phyloP scores from a whole-genome alignment of 2,329 filamentous ascomycete genomes.

The Aspergillus persii region DNA sequence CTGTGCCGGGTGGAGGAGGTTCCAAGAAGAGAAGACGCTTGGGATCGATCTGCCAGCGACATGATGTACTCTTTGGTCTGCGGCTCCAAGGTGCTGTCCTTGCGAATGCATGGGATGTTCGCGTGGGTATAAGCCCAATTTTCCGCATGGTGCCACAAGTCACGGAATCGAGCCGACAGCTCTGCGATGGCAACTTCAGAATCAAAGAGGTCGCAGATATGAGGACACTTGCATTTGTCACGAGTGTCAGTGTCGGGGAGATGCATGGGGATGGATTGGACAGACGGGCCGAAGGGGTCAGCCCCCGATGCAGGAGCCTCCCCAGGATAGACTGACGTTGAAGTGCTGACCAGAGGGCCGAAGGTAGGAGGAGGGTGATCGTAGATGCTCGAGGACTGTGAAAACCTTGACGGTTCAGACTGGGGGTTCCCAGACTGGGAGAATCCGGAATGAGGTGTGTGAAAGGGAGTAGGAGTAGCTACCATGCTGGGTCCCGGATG shows the following conservation, averaged over 20 bases:
- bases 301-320: background rate
- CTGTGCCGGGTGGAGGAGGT: conserved; percentile 21
- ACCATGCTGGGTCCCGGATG: background rate
- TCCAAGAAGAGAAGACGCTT: conserved; percentile 21
- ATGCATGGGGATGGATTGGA: background rate
- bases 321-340: background rate
- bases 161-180: conserved; percentile 12
- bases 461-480: conserved; percentile 9
- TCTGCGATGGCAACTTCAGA: conserved; percentile 2
- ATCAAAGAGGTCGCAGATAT: conserved; percentile 1
- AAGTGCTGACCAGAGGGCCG: background rate
- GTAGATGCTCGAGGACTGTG: background rate
- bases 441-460: conserved; percentile 4
- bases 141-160: conserved; percentile 17
- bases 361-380: background rate
- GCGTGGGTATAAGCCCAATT: conserved; percentile 18
- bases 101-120: conserved; percentile 13
- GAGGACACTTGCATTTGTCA: background rate
- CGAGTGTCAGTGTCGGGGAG: background rate
- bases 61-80: conserved; percentile 22
- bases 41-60: conserved; percentile 10
- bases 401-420: conserved; percentile 2
- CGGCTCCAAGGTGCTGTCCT: conserved; percentile 15
- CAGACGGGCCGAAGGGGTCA: background rate
- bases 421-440: background rate